phyloP scores from a whole-genome alignment of 331 rosid genomes.

The Rosa hybrid region DNA sequence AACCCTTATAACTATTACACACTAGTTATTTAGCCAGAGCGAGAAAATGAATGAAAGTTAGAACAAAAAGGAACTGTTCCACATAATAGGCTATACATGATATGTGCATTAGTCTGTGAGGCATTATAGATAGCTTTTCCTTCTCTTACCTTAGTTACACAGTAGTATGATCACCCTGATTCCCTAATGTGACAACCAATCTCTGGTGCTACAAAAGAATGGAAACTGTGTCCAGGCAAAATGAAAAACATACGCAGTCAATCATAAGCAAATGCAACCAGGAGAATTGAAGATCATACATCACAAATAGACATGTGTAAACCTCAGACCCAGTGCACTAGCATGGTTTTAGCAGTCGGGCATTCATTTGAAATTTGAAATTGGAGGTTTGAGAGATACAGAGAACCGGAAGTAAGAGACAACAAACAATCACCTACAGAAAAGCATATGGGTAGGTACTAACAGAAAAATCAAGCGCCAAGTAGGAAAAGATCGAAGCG shows the following conservation, averaged over 20 bases:
- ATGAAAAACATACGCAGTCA: slow-evolving; percentile 5
- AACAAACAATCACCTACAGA: no score
- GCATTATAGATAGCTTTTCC: not conserved
- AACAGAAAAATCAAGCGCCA: no score
- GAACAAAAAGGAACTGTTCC: not conserved
- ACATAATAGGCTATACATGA: not conserved
- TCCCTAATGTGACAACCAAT: slow-evolving; percentile 97
- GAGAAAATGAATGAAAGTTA: not conserved
- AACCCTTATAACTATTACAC: not conserved
- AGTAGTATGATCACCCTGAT: slow-evolving; percentile 64
- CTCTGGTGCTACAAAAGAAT: slow-evolving; percentile 95
- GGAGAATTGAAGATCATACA: slow-evolving; percentile 14
- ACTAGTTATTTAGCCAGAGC: not conserved
- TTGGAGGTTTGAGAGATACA: no score
- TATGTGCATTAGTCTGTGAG: not conserved
- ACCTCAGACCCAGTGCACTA: slow-evolving; percentile 98
- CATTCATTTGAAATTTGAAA: slow-evolving; percentile 35
- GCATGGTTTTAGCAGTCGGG: slow-evolving; percentile 69
- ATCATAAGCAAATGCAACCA: slow-evolving; percentile 26
- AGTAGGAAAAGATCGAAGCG: no score
- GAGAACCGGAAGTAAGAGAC: no score
- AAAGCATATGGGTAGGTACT: no score
- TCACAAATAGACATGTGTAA: slow-evolving; percentile 1
- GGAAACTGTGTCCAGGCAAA: slow-evolving; percentile 66
- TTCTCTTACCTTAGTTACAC: slow-evolving; percentile 77